Evolutionary conservation across 1,139 yeast species (phyloP).

Genomic region (Hanseniaspora gamundiae): DNA sequence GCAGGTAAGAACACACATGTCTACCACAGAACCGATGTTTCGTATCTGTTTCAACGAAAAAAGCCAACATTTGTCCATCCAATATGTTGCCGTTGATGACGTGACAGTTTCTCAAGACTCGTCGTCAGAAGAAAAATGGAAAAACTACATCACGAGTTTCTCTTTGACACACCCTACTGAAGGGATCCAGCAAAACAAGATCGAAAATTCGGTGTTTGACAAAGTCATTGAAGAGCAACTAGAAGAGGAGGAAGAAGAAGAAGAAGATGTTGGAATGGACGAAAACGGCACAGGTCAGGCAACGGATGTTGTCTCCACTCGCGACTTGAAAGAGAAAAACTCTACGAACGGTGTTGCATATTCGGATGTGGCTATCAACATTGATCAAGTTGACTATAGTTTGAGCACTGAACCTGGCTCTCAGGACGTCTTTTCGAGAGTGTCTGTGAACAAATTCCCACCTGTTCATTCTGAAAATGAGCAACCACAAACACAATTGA

Average conservation of each 20-base stretch:
- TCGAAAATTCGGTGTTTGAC: conserved; percentile 63
- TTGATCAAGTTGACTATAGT: conserved; percentile 69
- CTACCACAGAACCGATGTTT: conserved; percentile 83
- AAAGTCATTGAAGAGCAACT: conserved; percentile 45
- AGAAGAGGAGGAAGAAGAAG: conserved; percentile 18
- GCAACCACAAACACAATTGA: background rate
- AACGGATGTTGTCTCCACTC: no score
- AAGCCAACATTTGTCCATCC: conserved; percentile 49
- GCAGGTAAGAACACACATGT: conserved; percentile 73
- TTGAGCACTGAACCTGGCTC: conserved; percentile 75
- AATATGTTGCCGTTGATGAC: conserved; percentile 79
- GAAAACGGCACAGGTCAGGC: background rate
- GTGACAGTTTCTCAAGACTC: conserved; percentile 70
- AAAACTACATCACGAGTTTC: conserved; percentile 84
- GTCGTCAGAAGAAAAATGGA: conserved; percentile 72
- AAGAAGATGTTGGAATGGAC: conserved; percentile 22
- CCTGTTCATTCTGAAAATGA: background rate
- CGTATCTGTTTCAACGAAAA: conserved; percentile 60
- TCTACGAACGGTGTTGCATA: conserved; percentile 53
- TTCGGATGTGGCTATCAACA: conserved; percentile 69
- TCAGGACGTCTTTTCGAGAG: conserved; percentile 65
- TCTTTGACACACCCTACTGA: conserved; percentile 95
- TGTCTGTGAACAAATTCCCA: conserved; percentile 25
- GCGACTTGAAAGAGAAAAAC: conserved; percentile 8
- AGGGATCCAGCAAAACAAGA: conserved; percentile 77